These are phyloP conservation scores for Cucurbita ficifolia DNA, from an alignment of 306 rosid species.

Conservation along the genomic window DNA sequence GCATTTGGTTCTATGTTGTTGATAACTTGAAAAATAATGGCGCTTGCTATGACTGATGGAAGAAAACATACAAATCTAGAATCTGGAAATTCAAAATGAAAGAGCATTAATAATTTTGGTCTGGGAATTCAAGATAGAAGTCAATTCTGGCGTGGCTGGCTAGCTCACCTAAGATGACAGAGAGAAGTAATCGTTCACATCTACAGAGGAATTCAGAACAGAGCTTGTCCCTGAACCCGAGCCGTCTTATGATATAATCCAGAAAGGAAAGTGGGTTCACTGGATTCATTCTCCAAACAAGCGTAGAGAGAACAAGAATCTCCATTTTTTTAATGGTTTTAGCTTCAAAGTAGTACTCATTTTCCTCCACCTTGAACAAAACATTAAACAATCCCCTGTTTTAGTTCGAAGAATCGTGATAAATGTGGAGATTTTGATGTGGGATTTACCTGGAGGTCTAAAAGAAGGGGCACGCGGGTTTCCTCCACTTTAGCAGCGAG, in stretches of 20 bases:
- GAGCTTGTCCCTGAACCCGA: slow-evolving; percentile 50
- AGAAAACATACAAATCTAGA: slow-evolving; percentile 44
- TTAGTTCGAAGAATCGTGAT: neutral
- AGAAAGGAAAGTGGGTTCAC: slow-evolving; percentile 64
- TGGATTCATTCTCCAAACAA: slow-evolving; percentile 82
- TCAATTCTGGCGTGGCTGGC: neutral
- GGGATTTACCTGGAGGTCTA: slow-evolving; percentile 51
- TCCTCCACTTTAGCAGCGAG: slow-evolving; percentile 88
- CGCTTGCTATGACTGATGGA: slow-evolving; percentile 67
- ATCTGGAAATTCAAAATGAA: slow-evolving; percentile 29
- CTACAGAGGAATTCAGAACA: slow-evolving; percentile 46
- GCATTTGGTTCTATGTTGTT: slow-evolving; percentile 45
- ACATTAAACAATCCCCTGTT: neutral
- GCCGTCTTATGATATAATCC: slow-evolving; percentile 52
- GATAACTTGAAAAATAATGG: slow-evolving; percentile 61
- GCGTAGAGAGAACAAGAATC: slow-evolving; percentile 76
- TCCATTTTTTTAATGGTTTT: slow-evolving; percentile 71
- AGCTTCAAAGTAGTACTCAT: slow-evolving; percentile 51
- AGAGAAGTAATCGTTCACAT: slow-evolving; percentile 43
- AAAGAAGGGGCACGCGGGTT: slow-evolving; percentile 64
- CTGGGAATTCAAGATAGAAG: neutral
- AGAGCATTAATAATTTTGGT: neutral
- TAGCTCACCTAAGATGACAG: slow-evolving; percentile 36
- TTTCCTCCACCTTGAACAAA: slow-evolving; percentile 48
- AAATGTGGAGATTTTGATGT: neutral